phyloP scores from a whole-genome alignment of 1,284 basidiomycete genomes.

The Apiotrichum sp. region DNA sequence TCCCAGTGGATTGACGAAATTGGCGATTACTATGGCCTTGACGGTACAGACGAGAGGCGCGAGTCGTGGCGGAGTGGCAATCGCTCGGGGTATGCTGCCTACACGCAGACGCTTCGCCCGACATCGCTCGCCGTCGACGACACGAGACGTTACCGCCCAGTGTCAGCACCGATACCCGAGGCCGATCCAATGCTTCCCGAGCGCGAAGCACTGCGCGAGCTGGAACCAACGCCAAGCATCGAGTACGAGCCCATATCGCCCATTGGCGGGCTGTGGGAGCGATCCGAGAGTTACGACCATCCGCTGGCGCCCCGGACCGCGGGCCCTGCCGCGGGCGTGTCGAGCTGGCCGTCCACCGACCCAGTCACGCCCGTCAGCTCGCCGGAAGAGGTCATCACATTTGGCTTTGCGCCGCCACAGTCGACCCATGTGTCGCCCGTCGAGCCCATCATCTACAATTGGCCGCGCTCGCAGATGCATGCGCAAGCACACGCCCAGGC shows the following conservation, averaged over 20 bases:
- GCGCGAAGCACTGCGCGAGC: neutral
- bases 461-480: no score
- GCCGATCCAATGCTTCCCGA: neutral
- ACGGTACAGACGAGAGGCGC: neutral
- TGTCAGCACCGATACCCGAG: neutral
- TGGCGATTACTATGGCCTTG: neutral
- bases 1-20: neutral
- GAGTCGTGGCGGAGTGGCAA: neutral
- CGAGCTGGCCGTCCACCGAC: neutral
- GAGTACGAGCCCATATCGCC: neutral
- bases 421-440: neutral
- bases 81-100: neutral
- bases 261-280: neutral
- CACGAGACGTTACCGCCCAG: neutral
- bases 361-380: constrained; percentile 1
- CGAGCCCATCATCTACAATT: neutral
- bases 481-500: no score
- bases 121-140: neutral
- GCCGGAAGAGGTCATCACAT: neutral
- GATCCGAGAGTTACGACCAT: neutral
- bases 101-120: neutral
- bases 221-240: neutral
- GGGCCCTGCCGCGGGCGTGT: neutral
- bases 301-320: no score
- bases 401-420: neutral